Percentiles rank a stretch among this genome's conserved stretches.
Conservation (phyloP, 2,329 filamentous ascomycete species). For the Penicillium sp. region DNA sequence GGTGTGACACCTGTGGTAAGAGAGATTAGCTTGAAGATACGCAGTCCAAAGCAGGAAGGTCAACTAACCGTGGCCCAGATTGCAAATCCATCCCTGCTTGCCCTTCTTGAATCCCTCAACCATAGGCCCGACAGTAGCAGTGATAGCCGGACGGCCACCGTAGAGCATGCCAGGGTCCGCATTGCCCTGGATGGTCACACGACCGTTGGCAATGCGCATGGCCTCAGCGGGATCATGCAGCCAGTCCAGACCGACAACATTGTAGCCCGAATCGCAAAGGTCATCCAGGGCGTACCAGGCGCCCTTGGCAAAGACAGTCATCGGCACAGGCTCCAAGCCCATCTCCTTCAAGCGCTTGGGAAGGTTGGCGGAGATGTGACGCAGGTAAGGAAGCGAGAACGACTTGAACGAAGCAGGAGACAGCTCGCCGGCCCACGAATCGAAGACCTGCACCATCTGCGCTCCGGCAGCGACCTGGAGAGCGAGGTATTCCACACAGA, state of each 20-base stretch:
- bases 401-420: slow-evolving; percentile 77
- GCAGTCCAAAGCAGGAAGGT: slow-evolving; percentile 3
- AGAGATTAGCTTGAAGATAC: slow-evolving; percentile 20
- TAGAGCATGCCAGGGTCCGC: slow-evolving; percentile 93
- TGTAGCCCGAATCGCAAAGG: slow-evolving; percentile 81
- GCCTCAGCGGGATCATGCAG: slow-evolving; percentile 83
- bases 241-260: slow-evolving; percentile 95
- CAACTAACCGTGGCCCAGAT: slow-evolving; percentile 81
- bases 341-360: slow-evolving; percentile 70
- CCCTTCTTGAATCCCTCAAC: slow-evolving; percentile 77
- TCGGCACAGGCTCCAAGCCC: slow-evolving; percentile 75
- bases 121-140: slow-evolving; percentile 77
- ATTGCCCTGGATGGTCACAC: slow-evolving; percentile 87
- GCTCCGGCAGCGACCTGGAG: slow-evolving; percentile 90
- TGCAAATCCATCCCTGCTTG: slow-evolving; percentile 93
- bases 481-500: slow-evolving; percentile 92
- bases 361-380: slow-evolving; percentile 75
- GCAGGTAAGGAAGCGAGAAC: slow-evolving; percentile 82
- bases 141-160: slow-evolving; percentile 76
- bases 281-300: slow-evolving; percentile 92
- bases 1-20: slow-evolving; percentile 73
- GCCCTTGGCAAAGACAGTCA: slow-evolving; percentile 98
- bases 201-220: slow-evolving; percentile 69
- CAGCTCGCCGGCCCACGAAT: slow-evolving; percentile 95
- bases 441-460: slow-evolving; percentile 94